A percentile compares a stretch with the other conserved stretches of the same genome.
Evolutionary conservation across 129 eudicot genomes (phyloP).

Genomic region (Flaveria robusta): DNA sequence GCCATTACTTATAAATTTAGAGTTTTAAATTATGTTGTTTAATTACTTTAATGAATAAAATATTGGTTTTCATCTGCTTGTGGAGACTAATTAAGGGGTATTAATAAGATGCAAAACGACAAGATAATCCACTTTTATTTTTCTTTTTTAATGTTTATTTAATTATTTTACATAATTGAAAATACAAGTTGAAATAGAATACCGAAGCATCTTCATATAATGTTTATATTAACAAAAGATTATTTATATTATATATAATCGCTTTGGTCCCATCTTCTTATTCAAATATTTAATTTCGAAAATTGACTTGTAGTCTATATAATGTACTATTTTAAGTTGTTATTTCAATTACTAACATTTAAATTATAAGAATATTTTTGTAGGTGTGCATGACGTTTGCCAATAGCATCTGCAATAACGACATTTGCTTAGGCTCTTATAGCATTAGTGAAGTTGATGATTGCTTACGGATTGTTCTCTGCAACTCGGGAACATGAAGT

Average conservation of each 20-base stretch:
- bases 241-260: no score
- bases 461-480: no score
- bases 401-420: no score
- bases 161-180: background rate
- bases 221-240: background rate
- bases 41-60: background rate
- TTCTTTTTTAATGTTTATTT: background rate
- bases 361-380: background rate
- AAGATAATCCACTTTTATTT: background rate
- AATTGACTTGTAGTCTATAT: background rate
- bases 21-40: conserved; percentile 2
- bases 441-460: no score
- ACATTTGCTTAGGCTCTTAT: no score
- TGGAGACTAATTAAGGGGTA: conserved; percentile 3
- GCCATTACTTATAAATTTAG: background rate
- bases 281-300: background rate
- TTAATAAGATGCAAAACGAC: background rate
- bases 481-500: no score
- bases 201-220: background rate
- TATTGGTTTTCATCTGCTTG: background rate
- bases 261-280: background rate
- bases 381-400: no score
- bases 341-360: background rate
- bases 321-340: background rate
- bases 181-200: background rate